phyloP scores from a whole-genome alignment of 208 protist species.

The Leishmania mexicana region DNA sequence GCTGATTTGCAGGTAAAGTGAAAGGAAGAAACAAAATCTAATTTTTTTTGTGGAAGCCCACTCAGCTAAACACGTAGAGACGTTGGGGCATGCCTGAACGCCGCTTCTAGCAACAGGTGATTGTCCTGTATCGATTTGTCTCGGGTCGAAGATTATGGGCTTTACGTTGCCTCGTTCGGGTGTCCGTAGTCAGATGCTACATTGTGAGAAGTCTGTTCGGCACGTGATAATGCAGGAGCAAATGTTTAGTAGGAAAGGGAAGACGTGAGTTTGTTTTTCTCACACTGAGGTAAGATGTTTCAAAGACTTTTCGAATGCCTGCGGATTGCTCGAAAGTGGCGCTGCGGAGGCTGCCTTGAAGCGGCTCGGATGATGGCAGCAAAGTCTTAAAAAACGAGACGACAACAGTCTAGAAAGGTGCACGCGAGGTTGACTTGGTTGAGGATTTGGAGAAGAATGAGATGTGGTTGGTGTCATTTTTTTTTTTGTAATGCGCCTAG shows the following conservation, averaged over 20 bases:
- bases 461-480: background rate
- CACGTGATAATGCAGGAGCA: background rate
- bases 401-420: background rate
- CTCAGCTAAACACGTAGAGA: no score
- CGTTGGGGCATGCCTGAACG: background rate
- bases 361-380: background rate
- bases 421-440: background rate
- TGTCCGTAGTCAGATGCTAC: background rate
- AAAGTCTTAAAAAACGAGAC: background rate
- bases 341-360: background rate
- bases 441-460: background rate
- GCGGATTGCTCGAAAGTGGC: background rate
- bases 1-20: background rate
- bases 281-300: background rate
- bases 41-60: background rate
- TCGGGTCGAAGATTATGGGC: background rate
- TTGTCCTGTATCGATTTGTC: background rate
- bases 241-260: background rate
- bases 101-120: background rate
- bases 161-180: background rate
- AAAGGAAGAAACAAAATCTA: background rate
- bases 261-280: background rate
- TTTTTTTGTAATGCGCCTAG: background rate
- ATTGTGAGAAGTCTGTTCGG: background rate
- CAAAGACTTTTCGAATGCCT: background rate